Evolutionary conservation across 1,284 basidiomycete species (phyloP).

Genomic region (Anthracocystis walkeri): DNA sequence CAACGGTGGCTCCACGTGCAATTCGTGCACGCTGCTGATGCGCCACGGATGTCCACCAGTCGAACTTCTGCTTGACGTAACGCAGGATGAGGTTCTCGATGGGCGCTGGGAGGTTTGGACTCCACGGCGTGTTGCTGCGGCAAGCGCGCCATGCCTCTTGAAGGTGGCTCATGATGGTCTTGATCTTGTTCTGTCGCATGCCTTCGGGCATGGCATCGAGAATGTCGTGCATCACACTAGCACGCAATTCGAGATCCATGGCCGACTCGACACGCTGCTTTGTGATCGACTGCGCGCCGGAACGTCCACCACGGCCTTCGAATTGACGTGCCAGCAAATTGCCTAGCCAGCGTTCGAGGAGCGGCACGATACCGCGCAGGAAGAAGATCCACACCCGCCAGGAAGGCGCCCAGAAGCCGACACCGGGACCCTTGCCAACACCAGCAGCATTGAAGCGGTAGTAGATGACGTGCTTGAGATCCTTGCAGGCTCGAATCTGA

Average conservation of each 20-base stretch:
- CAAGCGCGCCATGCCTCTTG: conserved; percentile 96
- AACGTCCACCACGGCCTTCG: conserved; percentile 89
- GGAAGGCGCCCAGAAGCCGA: conserved; percentile 99
- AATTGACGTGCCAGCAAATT: conserved; percentile 98
- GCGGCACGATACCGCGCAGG: conserved; percentile 97
- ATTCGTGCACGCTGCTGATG: conserved; percentile 95
- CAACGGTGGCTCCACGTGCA: conserved; percentile 94
- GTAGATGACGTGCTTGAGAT: conserved; percentile 82
- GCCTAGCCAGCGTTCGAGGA: conserved; percentile 96
- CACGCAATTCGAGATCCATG: conserved; percentile 96
- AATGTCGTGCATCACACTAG: conserved; percentile 99
- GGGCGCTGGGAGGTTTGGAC: conserved; percentile 95
- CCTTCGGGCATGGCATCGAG: conserved; percentile 91
- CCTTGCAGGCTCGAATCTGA: conserved; percentile 99
- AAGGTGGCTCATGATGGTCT: conserved; percentile 96
- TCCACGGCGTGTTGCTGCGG: conserved; percentile 99
- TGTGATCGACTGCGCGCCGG: conserved; percentile 83
- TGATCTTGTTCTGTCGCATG: conserved; percentile 98
- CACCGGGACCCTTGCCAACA: conserved; percentile 98
- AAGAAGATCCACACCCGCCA: conserved; percentile 99
- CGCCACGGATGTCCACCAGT: conserved; percentile 96
- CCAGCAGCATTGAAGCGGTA: conserved; percentile 99
- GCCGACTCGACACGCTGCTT: conserved; percentile 99
- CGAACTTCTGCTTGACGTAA: conserved; percentile 99
- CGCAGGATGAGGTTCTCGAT: conserved; percentile 99